These are phyloP conservation scores for Acorus calamus DNA, from an alignment of 106 monocot species.

Conservation along the genomic window DNA sequence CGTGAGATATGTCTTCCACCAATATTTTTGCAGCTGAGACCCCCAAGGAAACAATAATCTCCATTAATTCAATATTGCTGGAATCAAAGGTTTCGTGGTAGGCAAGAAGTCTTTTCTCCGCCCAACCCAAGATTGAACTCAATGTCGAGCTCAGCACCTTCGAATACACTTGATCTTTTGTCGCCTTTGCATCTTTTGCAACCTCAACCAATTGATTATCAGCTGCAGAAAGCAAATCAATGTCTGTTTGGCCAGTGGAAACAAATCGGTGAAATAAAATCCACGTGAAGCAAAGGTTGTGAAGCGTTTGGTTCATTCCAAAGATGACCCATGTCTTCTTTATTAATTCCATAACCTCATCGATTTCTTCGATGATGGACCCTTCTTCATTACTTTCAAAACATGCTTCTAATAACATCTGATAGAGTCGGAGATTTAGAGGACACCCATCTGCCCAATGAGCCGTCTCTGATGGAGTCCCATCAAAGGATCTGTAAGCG, in stretches of 20 bases:
- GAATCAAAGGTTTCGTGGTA: constrained; percentile 86
- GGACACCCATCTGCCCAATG: constrained; percentile 98
- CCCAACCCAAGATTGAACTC: constrained; percentile 85
- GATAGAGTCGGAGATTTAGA: constrained; percentile 77
- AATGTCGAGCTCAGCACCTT: constrained; percentile 77
- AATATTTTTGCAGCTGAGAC: constrained; percentile 74
- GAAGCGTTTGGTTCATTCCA: constrained; percentile 71
- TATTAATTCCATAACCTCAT: constrained; percentile 80
- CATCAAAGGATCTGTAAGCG: constrained; percentile 60
- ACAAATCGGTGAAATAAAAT: constrained; percentile 64
- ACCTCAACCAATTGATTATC: constrained; percentile 81
- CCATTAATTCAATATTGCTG: constrained; percentile 73
- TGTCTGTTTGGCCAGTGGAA: constrained; percentile 52
- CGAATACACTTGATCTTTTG: constrained; percentile 69
- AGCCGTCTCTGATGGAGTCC: constrained; percentile 44
- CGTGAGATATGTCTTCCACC: constrained; percentile 94
- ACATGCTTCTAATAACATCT: constrained; percentile 69
- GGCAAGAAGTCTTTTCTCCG: constrained; percentile 88
- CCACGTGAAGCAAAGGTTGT: constrained; percentile 88
- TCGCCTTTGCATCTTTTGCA: constrained; percentile 76
- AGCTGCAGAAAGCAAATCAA: constrained; percentile 71
- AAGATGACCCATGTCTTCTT: constrained; percentile 92
- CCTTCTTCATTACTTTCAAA: constrained; percentile 74
- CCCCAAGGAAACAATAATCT: constrained; percentile 74
- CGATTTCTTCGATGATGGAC: constrained; percentile 79